A percentile compares a stretch with the other conserved stretches of the same genome.
These are phyloP conservation scores for Tolypocladium capitatum DNA, from an alignment of 2,329 filamentous ascomycete genomes.

Conservation along the genomic window DNA sequence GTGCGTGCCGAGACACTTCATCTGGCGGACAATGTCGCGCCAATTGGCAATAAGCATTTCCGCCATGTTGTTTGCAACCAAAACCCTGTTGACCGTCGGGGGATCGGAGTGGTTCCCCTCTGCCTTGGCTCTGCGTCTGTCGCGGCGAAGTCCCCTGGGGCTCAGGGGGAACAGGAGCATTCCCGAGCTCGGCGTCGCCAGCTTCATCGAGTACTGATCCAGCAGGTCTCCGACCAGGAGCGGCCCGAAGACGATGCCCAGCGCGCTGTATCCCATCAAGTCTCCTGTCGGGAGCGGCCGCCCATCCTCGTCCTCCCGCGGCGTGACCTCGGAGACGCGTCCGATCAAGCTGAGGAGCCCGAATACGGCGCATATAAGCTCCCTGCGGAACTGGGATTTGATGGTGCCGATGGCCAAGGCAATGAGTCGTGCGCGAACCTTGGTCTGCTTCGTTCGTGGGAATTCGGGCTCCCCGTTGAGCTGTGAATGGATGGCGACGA, in stretches of 20 bases:
- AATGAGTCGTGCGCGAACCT: conserved; percentile 49
- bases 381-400: conserved; percentile 45
- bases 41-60: conserved; percentile 56
- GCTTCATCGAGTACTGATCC: conserved; percentile 34
- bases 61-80: conserved; percentile 43
- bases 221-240: conserved; percentile 46
- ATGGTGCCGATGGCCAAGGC: conserved; percentile 48
- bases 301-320: conserved; percentile 37
- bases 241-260: conserved; percentile 54
- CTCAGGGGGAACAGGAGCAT: conserved; percentile 28
- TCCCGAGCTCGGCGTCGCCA: conserved; percentile 27
- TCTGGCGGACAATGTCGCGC: conserved; percentile 48
- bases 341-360: conserved; percentile 51
- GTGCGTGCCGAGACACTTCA: conserved; percentile 32
- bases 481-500: conserved; percentile 47
- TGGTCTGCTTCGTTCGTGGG: conserved; percentile 38
- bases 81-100: conserved; percentile 38
- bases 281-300: conserved; percentile 40
- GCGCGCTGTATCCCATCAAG: conserved; percentile 49
- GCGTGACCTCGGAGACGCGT: conserved; percentile 38
- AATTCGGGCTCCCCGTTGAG: conserved; percentile 38
- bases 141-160: conserved; percentile 24
- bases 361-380: conserved; percentile 54
- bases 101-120: conserved; percentile 5
- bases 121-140: conserved; percentile 10